phyloP scores from a whole-genome alignment of 805 yeast genomes.

The Barnettozyma sucrosica region DNA sequence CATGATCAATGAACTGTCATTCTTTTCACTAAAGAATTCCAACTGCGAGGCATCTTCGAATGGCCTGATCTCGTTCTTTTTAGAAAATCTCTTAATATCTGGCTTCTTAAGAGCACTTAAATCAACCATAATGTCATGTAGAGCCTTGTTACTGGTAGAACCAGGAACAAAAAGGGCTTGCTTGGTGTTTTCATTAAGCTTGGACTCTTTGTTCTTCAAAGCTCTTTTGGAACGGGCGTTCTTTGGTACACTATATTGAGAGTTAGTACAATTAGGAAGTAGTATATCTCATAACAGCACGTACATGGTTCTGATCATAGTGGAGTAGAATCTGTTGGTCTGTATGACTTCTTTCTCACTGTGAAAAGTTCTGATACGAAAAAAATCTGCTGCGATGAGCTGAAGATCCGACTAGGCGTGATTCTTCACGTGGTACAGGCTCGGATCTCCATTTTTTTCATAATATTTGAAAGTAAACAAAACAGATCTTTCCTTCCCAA shows the following conservation, averaged over 20 bases:
- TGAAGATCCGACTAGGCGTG: background rate
- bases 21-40: conserved; percentile 93
- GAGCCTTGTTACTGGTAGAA: conserved; percentile 63
- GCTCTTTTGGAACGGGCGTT: conserved; percentile 96
- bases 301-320: conserved; percentile 12
- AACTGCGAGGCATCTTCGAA: conserved; percentile 83
- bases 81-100: conserved; percentile 74
- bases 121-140: conserved; percentile 88
- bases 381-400: background rate
- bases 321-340: background rate
- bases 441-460: background rate
- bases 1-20: conserved; percentile 82
- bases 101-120: conserved; percentile 89
- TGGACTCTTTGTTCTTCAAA: conserved; percentile 80
- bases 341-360: background rate
- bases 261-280: conserved; percentile 15
- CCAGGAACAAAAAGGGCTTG: conserved; percentile 92
- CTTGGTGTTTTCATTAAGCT: conserved; percentile 83
- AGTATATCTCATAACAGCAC: background rate
- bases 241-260: conserved; percentile 61
- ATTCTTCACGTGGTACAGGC: too few relatives aligned
- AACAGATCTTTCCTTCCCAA: background rate
- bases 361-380: background rate
- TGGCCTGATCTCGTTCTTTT: conserved; percentile 85
- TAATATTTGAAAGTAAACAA: conserved; percentile 6